Percentiles rank a stretch among this genome's conserved stretches.
Conservation (phyloP, 257 asterid genomes). For the Agastache rugosa region DNA sequence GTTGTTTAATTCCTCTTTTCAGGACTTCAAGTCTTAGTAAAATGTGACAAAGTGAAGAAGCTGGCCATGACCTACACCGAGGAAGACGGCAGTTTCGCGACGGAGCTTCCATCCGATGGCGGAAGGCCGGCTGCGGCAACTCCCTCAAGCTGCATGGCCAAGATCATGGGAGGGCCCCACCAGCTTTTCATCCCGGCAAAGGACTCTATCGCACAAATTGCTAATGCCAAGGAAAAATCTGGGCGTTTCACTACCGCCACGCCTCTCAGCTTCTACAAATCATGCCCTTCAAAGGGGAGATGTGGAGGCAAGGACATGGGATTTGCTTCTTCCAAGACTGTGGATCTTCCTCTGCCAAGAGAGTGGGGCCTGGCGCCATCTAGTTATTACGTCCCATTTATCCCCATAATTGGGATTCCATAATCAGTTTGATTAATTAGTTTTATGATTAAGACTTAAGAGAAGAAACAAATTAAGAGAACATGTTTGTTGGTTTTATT, state of each 20-base stretch:
- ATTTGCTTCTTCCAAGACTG: slow-evolving; percentile 78
- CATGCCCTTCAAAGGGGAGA: slow-evolving; percentile 59
- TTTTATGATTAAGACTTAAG: background rate
- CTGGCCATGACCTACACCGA: slow-evolving; percentile 52
- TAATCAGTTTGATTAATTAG: slow-evolving; percentile 25
- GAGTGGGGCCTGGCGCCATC: slow-evolving; percentile 93
- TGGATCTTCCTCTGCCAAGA: slow-evolving; percentile 79
- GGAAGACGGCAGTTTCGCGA: slow-evolving; percentile 63
- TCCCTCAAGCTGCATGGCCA: slow-evolving; percentile 63
- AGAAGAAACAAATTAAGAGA: background rate
- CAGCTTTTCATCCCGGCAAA: slow-evolving; percentile 53
- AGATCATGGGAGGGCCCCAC: slow-evolving; percentile 79
- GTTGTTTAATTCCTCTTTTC: background rate
- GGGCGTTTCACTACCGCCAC: slow-evolving; percentile 50
- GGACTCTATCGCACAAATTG: slow-evolving; percentile 40
- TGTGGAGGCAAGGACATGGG: slow-evolving; percentile 46
- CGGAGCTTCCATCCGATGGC: slow-evolving; percentile 47
- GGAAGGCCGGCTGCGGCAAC: background rate
- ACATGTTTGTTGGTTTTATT: background rate
- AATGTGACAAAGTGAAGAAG: slow-evolving; percentile 68
- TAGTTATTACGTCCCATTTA: slow-evolving; percentile 72
- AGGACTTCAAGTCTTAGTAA: slow-evolving; percentile 72
- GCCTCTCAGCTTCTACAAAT: slow-evolving; percentile 66
- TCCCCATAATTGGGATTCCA: slow-evolving; percentile 95
- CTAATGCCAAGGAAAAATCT: slow-evolving; percentile 35